Percentiles rank a stretch among this genome's conserved stretches.
Conservation (phyloP, 441 rosid genomes). For the Croton laevigatus region DNA sequence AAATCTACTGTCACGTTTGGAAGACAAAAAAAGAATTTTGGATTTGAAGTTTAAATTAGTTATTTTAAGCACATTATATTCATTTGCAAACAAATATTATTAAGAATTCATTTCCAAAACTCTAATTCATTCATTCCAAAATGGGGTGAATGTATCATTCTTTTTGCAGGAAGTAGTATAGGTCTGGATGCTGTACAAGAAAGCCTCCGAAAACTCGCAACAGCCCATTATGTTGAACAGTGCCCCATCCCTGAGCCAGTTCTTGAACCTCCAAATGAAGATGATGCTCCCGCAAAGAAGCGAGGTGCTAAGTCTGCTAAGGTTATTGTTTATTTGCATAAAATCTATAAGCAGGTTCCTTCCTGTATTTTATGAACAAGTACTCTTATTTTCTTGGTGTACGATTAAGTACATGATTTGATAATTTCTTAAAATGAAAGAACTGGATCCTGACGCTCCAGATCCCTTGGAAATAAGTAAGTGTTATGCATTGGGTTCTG, state of each 20-base stretch:
- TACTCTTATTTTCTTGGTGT: neutral
- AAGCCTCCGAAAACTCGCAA: slow-evolving; percentile 49
- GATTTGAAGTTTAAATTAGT: too few relatives aligned
- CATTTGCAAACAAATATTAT: too few relatives aligned
- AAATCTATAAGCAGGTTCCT: slow-evolving; percentile 12
- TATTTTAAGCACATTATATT: too few relatives aligned
- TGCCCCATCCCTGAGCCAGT: slow-evolving; percentile 76
- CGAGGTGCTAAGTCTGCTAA: slow-evolving; percentile 61
- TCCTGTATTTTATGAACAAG: neutral
- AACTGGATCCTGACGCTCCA: neutral
- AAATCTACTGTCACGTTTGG: too few relatives aligned
- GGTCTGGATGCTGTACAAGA: slow-evolving; percentile 44
- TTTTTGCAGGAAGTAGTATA: slow-evolving; percentile 35
- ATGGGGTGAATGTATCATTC: neutral
- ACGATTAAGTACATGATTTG: neutral
- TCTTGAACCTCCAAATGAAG: slow-evolving; percentile 50
- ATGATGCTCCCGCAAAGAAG: slow-evolving; percentile 47
- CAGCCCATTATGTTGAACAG: slow-evolving; percentile 68
- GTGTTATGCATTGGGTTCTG: neutral
- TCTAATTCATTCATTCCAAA: too few relatives aligned
- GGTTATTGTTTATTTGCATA: slow-evolving; percentile 43
- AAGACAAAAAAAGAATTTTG: too few relatives aligned
- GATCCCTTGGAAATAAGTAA: neutral
- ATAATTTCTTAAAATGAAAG: neutral
- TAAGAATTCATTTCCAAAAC: too few relatives aligned